phyloP scores from a whole-genome alignment of 1,284 basidiomycete species.

The Waitea zeae region DNA sequence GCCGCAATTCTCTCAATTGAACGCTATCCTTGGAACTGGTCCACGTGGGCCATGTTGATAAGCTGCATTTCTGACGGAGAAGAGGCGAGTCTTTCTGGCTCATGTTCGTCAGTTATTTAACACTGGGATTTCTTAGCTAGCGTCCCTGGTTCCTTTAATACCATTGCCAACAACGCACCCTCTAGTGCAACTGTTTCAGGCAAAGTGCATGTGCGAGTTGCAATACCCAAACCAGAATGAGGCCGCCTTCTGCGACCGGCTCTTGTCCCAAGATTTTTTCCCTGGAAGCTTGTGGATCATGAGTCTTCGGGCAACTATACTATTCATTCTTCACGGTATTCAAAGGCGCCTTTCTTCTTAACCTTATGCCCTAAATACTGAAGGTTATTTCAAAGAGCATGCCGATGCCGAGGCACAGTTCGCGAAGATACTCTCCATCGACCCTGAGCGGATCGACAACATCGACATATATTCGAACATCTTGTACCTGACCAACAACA shows the following conservation, averaged over 20 bases:
- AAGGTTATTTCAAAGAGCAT: conserved; percentile 52
- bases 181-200: conserved; percentile 75
- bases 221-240: conserved; percentile 76
- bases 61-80: conserved; percentile 78
- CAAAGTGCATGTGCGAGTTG: conserved; percentile 82
- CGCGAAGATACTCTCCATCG: conserved; percentile 60
- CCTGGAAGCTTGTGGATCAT: conserved; percentile 77
- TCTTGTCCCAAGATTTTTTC: conserved; percentile 59
- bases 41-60: conserved; percentile 72
- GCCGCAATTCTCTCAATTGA: conserved; percentile 64
- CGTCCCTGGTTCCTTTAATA: conserved; percentile 43
- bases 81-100: conserved; percentile 38
- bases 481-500: conserved; percentile 86
- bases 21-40: conserved; percentile 92
- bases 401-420: conserved; percentile 72
- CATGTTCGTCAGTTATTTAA: conserved; percentile 5
- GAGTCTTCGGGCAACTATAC: conserved; percentile 71
- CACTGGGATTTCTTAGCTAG: conserved; percentile 28
- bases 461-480: conserved; percentile 97
- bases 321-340: conserved; percentile 80
- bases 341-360: conserved; percentile 3
- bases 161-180: conserved; percentile 52
- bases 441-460: conserved; percentile 88
- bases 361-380: neutral
- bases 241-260: conserved; percentile 58